Base-by-base conservation (phyloP, 495 filamentous ascomycete species). In the Aeminium ludgeri region DNA sequence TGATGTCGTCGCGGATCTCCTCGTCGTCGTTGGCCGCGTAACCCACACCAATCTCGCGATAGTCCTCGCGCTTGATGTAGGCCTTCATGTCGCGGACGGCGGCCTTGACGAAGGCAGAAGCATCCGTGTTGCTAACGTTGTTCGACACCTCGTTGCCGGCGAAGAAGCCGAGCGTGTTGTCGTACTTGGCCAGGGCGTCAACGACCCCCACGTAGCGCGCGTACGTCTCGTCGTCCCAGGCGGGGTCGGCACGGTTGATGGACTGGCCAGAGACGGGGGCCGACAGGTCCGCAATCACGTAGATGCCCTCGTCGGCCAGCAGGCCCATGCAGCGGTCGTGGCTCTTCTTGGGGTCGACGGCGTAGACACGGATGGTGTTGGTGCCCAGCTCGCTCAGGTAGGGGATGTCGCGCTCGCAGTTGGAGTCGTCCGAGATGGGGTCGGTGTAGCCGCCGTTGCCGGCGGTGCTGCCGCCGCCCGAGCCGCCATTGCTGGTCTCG, bases 101-200 rank as follows among this genome's bases (percentile, higher is more conserved):
- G 43, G 89, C 89, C 70, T 96, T 96, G 55, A 94, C 87, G 54
- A 79, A 96, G 36, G 87, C 83, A 38, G 78, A 84, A 28, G 86
- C 85, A 46, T 65, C 65, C 19, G 87, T 95, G 60, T 86, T 94
- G 55, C 68, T 76, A 30, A 67, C 60, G 44, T 72, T 69, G 66
- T 96, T 95, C 50, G 83, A 81, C 42, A 96, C 86, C 60, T 97
- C 89, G 58, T 97, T 96, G 38, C 89, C 89, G 19, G 86, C 82
- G 59, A 96, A 95, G 73, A 95, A 97, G 45, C 89, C 89, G 37
- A 97, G 70, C 32, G 77, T 73, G 59, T 97, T 97, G 59, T 66
- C 73, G 62, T 92, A 95, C 45, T 76, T 63, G 34, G 68, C 62
- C 40, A 97, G 61, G 34, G 72, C 69, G 54, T 97, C 86, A 31